phyloP scores from a whole-genome alignment of 805 yeast genomes.

The Kuraishia capsulata region DNA sequence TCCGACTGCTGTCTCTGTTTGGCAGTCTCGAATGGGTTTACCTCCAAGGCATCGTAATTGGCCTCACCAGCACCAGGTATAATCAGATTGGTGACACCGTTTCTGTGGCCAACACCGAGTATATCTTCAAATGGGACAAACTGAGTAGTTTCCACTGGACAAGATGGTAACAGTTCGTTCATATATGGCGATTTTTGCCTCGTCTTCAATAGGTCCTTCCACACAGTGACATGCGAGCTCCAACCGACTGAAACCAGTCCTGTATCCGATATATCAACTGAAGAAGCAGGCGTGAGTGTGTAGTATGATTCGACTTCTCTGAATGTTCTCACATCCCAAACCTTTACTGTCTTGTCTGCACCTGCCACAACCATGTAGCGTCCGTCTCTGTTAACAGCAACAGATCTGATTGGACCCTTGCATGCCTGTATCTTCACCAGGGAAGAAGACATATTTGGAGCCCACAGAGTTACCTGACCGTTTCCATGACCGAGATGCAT shows the following conservation, averaged over 20 bases:
- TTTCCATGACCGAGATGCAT: constrained; percentile 89
- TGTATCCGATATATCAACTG: constrained; percentile 74
- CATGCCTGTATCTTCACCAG: constrained; percentile 73
- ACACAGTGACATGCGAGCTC: constrained; percentile 91
- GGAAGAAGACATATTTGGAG: constrained; percentile 82
- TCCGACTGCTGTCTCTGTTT: constrained; percentile 92
- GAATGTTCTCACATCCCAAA: constrained; percentile 90
- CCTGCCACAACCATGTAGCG: constrained; percentile 91
- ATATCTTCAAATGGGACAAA: constrained; percentile 96
- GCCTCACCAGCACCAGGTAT: constrained; percentile 99
- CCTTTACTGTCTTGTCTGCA: constrained; percentile 71
- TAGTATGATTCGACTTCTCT: constrained; percentile 62
- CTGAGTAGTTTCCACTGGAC: constrained; percentile 54
- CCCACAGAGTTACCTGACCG: constrained; percentile 90
- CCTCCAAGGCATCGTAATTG: constrained; percentile 87
- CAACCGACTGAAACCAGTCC: constrained; percentile 86
- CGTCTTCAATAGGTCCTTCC: constrained; percentile 73
- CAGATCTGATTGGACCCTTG: constrained; percentile 79
- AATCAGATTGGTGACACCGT: constrained; percentile 75
- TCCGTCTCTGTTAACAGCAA: constrained; percentile 88
- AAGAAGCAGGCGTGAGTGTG: constrained; percentile 79
- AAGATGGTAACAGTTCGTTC: constrained; percentile 80
- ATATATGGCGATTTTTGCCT: constrained; percentile 83
- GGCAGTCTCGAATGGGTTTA: constrained; percentile 85
- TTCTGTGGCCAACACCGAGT: constrained; percentile 78